Base-by-base conservation (phyloP, 2,329 filamentous ascomycete genomes). In the Escovopsis sp. region DNA sequence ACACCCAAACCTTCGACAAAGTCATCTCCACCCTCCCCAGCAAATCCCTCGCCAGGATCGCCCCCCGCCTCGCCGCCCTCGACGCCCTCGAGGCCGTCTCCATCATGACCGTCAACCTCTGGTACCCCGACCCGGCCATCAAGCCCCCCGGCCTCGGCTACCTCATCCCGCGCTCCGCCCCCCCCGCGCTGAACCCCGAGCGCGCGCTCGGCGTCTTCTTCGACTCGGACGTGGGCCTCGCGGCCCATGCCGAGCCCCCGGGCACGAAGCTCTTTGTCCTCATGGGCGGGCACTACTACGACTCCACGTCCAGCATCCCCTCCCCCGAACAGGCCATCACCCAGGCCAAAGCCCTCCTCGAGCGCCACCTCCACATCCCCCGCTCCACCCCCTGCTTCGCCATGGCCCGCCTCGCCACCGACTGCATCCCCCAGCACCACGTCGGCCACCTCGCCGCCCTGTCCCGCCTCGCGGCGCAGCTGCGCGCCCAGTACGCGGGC, bases 261-360 rank as follows among this genome's bases (percentile, higher is more conserved):
- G 85, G 83, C 17, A 93, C 85, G 12, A 94, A 93, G 55, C 58
- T 96, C 35, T 94, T 88, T 13, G 82, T 96, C 46, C 93, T 98
- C 76, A 64, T 98, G 38, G 90, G 90, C 39, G 90, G 90, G 2
- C 86, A 94, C 58, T 85, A 83, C 70, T 96, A 85, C 52, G 69
- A 63, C 39, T 75, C 68, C 38, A 49, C 44, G 31, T 11, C 21
- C 6, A 11, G 21, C 21, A 48, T 47, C 44, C 86, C 85, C 0
- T 61, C 69, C 34, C 66, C 76, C 41, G 63, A 76, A 12, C 68
- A 81, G 44, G 85, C 75, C 13, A 60, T 81, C 18, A 51, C 57
- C 5, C 79, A 88, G 69, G 85, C 87, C 25, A 70, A 72, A 41
- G 57, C 63, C 2, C 63, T 92, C 6, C 62, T 94, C 2, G 59